phyloP scores from a whole-genome alignment of 169 alveolate genomes.

The Plasmodium yoelii region DNA sequence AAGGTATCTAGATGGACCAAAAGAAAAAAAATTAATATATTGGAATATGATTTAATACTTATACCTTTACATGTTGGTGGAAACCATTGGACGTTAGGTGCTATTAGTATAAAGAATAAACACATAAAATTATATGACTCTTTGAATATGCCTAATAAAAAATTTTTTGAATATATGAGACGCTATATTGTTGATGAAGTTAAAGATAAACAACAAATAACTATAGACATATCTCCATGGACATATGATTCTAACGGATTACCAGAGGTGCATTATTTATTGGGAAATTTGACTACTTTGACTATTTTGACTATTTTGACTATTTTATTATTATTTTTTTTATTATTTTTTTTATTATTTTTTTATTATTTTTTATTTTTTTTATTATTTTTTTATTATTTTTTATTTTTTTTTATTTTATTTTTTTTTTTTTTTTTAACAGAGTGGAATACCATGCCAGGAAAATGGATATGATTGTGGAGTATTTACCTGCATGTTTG shows the following conservation, averaged over 20 bases:
- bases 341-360: too few species aligned
- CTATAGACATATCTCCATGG: conserved; percentile 46
- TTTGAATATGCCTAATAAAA: conserved; percentile 79
- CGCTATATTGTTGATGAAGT: conserved; percentile 86
- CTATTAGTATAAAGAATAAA: conserved; percentile 85
- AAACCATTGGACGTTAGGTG: conserved; percentile 92
- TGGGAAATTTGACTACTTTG: too few species aligned
- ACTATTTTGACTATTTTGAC: too few species aligned
- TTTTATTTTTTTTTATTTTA: too few species aligned
- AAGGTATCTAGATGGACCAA: conserved; percentile 90
- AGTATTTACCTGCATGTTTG: conserved; percentile 91
- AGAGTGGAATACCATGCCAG: conserved; percentile 85
- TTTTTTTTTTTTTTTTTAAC: not conserved
- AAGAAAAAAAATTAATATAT: conserved; percentile 87
- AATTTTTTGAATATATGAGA: conserved; percentile 76
- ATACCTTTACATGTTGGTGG: conserved; percentile 88
- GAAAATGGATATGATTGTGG: conserved; percentile 92
- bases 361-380: too few species aligned
- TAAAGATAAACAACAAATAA: conserved; percentile 78
- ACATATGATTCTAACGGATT: conserved; percentile 16
- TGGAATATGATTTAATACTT: conserved; percentile 85
- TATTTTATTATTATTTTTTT: too few species aligned
- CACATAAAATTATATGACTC: conserved; percentile 86
- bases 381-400: too few species aligned
- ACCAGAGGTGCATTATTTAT: conserved; percentile 25